Evolutionary conservation across 192 early-diverging fungal species (phyloP), one percentile per base, ranked within the genome.

Genomic region (Coemansia sp.): DNA sequence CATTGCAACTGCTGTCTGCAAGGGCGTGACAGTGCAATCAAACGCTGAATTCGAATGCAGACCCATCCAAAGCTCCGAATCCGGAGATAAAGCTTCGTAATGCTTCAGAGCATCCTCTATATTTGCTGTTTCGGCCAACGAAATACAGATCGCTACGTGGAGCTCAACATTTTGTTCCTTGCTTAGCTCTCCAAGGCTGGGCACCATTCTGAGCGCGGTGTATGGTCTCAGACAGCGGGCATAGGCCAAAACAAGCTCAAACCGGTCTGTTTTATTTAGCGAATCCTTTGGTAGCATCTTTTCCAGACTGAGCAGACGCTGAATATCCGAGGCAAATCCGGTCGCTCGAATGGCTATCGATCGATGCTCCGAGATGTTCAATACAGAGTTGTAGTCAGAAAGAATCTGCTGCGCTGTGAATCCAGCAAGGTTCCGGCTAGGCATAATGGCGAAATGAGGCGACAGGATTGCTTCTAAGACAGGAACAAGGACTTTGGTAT

Each of bases 401-500:
- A 75, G 15, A 21, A 81, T 13, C 61, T 81, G 79, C 49, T 66
- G 25, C 3, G 73, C 79, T 18, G 79, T 75, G 9, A 67, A 62
- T 16, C 79, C 79, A 0, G 79, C 79, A 29, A 67, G 46, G 16
- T 68, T 64, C 51, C 79, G 66, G 12, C 68, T 70, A 0, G 74
- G 73, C 43, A 72, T 56, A 3, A 59, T 56, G 0, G 52, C 63
- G 49, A 72, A 67, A 9, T 40, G 73, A 6, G 62, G 61, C 42
- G 66, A 52, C 61, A 72, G 28, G 9, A 73, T 55, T 3, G 70
- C 70, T 1, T 60, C 49, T 4, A 72, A 0, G 12, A 75, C n/a
- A 13, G 55, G 56, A 0, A 26, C 15, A 2, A 70, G 34, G 0
- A 57, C 60, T 3, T 43, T n/a, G 15, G 30, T 16, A 23, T 61